Percentiles rank a stretch among this genome's conserved stretches.
Conservation (phyloP, 2,329 filamentous ascomycete species). For the Ilyonectria mors-panacis region DNA sequence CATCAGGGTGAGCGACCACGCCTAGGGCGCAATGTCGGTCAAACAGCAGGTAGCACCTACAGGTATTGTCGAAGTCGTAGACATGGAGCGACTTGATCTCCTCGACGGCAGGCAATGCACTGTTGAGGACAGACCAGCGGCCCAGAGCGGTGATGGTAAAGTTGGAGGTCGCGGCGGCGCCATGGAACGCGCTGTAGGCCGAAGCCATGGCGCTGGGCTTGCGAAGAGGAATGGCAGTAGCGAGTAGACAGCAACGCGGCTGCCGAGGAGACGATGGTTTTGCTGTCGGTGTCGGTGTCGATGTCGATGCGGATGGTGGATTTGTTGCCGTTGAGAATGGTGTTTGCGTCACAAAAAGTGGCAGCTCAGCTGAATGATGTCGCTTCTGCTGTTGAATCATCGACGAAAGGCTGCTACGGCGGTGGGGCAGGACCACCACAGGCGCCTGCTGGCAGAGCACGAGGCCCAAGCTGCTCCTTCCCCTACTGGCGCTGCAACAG, state of each 20-base stretch:
- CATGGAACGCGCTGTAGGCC: conserved; percentile 57
- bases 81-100: conserved; percentile 87
- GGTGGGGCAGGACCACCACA: conserved; percentile 20
- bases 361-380: conserved; percentile 1
- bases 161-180: conserved; percentile 50
- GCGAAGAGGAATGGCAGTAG: conserved; percentile 40
- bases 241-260: conserved; percentile 40
- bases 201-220: conserved; percentile 56
- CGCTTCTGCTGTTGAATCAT: conserved; percentile 14
- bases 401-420: conserved; percentile 18
- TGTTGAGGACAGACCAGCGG: conserved; percentile 86
- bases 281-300: conserved; percentile 9
- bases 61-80: conserved; percentile 98
- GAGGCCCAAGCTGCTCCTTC: conserved; percentile 5
- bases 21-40: not conserved
- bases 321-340: conserved; percentile 36
- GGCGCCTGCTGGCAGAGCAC: not conserved
- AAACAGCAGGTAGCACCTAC: conserved; percentile 63
- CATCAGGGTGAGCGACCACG: not conserved
- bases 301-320: conserved; percentile 12
- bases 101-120: conserved; percentile 79
- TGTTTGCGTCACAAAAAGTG: conserved; percentile 1
- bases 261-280: conserved; percentile 7
- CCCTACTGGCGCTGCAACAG: conserved; percentile 11
- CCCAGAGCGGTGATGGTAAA: conserved; percentile 81